Percentiles rank a stretch among this genome's conserved stretches.
Conservation (phyloP, 2,329 filamentous ascomycete species). For the Domatiomyces globalis region DNA sequence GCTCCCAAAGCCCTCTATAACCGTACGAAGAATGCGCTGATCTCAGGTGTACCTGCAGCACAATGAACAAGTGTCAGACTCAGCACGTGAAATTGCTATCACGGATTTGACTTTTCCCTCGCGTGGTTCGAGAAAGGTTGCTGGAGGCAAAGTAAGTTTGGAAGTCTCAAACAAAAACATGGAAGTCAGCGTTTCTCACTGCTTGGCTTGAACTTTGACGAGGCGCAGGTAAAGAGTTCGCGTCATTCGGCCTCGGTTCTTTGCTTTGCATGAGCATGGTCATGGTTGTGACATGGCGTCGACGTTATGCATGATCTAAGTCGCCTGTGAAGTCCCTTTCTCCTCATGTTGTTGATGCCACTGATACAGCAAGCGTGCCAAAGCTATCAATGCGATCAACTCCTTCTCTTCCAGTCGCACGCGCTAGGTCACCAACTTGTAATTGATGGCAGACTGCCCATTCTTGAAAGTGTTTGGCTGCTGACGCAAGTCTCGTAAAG, state of each 20-base stretch:
- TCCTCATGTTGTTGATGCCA: constrained; percentile 12
- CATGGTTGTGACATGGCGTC: constrained; percentile 14
- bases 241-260: constrained; percentile 10
- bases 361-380: constrained; percentile 11
- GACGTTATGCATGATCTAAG: constrained; percentile 12
- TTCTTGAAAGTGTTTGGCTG: constrained; percentile 2
- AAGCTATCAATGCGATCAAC: constrained; percentile 2
- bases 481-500: constrained; percentile 9
- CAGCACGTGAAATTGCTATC: too few species aligned
- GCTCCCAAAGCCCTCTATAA: background rate
- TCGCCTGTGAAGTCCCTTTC: constrained; percentile 9
- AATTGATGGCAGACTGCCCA: constrained; percentile 7
- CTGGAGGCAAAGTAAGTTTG: background rate
- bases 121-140: too few species aligned
- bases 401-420: background rate
- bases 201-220: background rate
- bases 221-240: constrained; percentile 2
- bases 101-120: background rate
- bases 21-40: background rate
- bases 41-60: background rate
- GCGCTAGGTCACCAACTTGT: constrained; percentile 2
- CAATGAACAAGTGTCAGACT: background rate
- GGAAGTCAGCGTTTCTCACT: too few species aligned
- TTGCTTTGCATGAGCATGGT: constrained; percentile 16
- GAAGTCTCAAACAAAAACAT: background rate